Evolutionary conservation across 1,284 basidiomycete species (phyloP).

Genomic region (Trametes sp.): DNA sequence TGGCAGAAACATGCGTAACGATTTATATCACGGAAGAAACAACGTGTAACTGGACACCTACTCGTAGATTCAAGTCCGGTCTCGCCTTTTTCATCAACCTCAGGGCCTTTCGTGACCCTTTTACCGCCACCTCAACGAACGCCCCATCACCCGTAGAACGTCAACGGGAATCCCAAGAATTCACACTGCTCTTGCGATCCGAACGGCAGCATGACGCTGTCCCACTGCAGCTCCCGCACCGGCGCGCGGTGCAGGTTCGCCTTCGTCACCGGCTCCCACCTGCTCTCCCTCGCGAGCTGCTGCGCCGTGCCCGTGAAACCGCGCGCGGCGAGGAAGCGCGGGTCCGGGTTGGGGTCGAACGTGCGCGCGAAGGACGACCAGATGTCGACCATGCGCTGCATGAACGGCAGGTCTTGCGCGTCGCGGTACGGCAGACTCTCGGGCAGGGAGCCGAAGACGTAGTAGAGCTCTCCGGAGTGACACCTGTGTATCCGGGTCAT

Average conservation of each 20-base stretch:
- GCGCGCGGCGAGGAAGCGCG: conserved; percentile 44
- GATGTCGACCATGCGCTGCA: conserved; percentile 46
- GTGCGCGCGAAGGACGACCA: conserved; percentile 51
- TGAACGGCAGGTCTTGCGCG: conserved; percentile 46
- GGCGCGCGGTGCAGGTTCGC: conserved; percentile 31
- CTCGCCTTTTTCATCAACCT: no score
- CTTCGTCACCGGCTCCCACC: conserved; percentile 38
- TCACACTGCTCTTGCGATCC: conserved; percentile 39
- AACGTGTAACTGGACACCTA: no score
- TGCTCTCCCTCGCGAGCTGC: conserved; percentile 32
- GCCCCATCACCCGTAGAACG: conserved; percentile 32
- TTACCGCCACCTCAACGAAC: no score
- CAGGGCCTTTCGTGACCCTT: no score
- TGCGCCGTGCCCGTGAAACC: conserved; percentile 35
- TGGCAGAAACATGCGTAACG: no score
- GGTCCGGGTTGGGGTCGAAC: conserved; percentile 50
- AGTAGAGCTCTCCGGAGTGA: conserved; percentile 51
- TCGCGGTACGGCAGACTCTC: conserved; percentile 47
- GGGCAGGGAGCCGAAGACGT: conserved; percentile 47
- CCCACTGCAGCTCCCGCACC: conserved; percentile 38
- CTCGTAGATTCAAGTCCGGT: no score
- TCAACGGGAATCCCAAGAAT: conserved; percentile 36
- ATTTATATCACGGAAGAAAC: no score
- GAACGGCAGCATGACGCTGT: conserved; percentile 39
- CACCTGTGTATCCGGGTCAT: conserved; percentile 35